phyloP scores from a whole-genome alignment of 331 rosid genomes.

The Cucumis variabilis region DNA sequence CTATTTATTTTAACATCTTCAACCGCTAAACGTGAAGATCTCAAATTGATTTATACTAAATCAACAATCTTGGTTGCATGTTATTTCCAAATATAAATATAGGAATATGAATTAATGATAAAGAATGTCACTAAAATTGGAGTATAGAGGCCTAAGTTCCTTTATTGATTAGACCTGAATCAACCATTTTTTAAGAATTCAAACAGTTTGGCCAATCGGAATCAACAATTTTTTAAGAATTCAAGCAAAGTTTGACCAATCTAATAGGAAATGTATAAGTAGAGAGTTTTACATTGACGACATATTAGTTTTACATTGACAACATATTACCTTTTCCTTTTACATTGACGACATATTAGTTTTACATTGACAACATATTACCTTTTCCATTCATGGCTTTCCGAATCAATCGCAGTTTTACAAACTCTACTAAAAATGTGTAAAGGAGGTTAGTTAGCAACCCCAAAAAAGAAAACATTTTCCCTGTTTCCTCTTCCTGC shows the following conservation, averaged over 20 bases:
- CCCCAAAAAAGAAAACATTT: neutral
- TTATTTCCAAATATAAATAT: neutral
- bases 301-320: too few relatives aligned
- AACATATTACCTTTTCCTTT: too few relatives aligned
- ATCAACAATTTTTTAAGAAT: neutral
- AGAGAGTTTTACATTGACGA: neutral
- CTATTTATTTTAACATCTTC: neutral
- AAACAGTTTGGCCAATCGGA: neutral
- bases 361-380: neutral
- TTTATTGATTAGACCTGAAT: neutral
- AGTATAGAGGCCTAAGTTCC: neutral
- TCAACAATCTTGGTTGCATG: neutral
- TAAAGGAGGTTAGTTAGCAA: neutral
- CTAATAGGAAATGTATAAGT: neutral
- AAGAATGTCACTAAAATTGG: neutral
- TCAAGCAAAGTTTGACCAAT: neutral
- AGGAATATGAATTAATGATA: neutral
- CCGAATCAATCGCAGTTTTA: neutral
- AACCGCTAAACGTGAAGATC: neutral
- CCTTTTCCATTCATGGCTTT: neutral
- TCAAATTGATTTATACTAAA: neutral
- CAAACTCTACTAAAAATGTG: too few relatives aligned
- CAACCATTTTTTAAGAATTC: neutral
- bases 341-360: neutral
- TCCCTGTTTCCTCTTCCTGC: neutral